Base-by-base conservation (phyloP, 345 rosid species). In the Balakata baccata region DNA sequence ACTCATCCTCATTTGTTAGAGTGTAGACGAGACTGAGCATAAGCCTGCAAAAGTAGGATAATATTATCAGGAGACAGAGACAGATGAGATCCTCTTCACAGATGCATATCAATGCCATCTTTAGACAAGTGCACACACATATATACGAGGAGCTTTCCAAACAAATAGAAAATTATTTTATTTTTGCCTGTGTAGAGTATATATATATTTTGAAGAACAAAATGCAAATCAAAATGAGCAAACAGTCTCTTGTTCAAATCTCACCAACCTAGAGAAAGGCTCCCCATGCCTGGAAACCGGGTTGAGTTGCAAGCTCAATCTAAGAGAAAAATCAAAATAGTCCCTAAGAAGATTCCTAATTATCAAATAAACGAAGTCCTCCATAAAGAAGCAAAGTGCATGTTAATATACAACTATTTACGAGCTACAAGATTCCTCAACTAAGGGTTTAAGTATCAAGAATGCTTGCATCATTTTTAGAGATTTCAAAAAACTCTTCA, bases 41-140 rank as follows among this genome's bases (percentile, higher is more conserved):
- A 39, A 87, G 76, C 85, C 91, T 87, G 91, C 86, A 83, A 74
- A 29, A 63, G 14, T 39, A 57, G n/a, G 70, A 74, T 64, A 23
- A 66, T 56, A 68, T 54, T 45, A 79, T 76, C 65, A 68, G 17
- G 25, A 25, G 63, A 20, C 22, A 23, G 20, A 50, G 54, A 29
- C 50, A 20, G 38, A 47, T n/a, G 16, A 29, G 38, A 8, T 38
- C 5, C 23, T 43, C 58, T 20, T 16, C 22, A 65, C 60, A 59
- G 45, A 76, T 34, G 64, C 8, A 57, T 11, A 51, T 23, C 51
- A 20, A 43, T 22, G 41, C 34, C 0, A 18, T 59, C 20, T 57
- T 5, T 50, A 38, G 58, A 18, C 29, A 50, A 45, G 53, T 25
- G 70, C 57, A 49, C 37, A 67, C 57, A 43, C 7, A 43, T 5